These are phyloP conservation scores for Chaetomium sp. DNA, from an alignment of 2,329 filamentous ascomycete species.

Conservation along the genomic window DNA sequence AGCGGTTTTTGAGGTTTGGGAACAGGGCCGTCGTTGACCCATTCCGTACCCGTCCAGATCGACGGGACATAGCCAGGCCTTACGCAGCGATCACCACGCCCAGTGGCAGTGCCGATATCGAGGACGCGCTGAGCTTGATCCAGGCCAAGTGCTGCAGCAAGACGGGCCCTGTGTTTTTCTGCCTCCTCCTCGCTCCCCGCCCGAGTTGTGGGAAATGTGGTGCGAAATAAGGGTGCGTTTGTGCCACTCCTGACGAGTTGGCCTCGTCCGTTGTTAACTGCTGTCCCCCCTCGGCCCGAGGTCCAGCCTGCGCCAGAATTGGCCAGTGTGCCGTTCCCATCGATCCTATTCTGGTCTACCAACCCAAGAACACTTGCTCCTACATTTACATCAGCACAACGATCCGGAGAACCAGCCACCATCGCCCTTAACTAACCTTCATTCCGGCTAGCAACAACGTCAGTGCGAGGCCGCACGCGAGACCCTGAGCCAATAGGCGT, in stretches of 20 bases:
- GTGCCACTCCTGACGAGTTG: slow-evolving; percentile 62
- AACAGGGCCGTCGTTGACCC: slow-evolving; percentile 28
- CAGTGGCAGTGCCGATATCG: slow-evolving; percentile 37
- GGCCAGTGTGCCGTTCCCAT: slow-evolving; percentile 38
- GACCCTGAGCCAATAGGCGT: slow-evolving; percentile 23
- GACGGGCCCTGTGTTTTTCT: slow-evolving; percentile 63
- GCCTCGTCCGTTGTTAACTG: slow-evolving; percentile 57
- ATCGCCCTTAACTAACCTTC: slow-evolving; percentile 16
- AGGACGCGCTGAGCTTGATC: slow-evolving; percentile 63
- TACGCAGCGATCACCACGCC: slow-evolving; percentile 14
- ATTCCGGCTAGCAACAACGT: slow-evolving; percentile 23
- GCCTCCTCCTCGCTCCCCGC: slow-evolving; percentile 51
- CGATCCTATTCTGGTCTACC: slow-evolving; percentile 21
- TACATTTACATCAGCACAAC: too few relatives aligned
- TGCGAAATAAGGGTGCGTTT: slow-evolving; percentile 59
- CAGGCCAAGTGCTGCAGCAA: slow-evolving; percentile 77
- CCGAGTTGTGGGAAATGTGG: slow-evolving; percentile 39
- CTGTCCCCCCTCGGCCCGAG: slow-evolving; percentile 56
- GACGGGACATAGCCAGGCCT: slow-evolving; percentile 13
- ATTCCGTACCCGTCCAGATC: slow-evolving; percentile 40
- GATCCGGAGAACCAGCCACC: too few relatives aligned
- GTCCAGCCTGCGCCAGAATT: slow-evolving; percentile 70
- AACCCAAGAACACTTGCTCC: slow-evolving; percentile 22
- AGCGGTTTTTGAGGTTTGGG: slow-evolving; percentile 12
- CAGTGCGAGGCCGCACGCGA: slow-evolving; percentile 26